Evolutionary conservation across 1,284 basidiomycete species (phyloP), one percentile per base, ranked within the genome.

Genomic region (Wallemia hederae): DNA sequence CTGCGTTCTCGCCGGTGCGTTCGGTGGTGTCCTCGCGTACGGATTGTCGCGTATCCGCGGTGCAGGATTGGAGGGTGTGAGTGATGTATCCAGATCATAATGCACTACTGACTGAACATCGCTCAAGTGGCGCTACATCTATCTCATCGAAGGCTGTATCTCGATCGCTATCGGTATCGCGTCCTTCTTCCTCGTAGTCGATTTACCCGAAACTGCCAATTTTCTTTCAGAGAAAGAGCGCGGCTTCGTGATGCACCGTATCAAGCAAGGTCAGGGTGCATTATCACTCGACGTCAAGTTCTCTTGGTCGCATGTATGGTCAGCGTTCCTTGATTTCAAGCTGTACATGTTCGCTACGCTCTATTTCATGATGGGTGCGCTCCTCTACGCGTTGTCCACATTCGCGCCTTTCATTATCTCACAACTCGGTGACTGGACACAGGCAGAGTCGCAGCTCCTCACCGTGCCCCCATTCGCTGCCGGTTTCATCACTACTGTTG

Each of bases 371-470:
- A 65, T 65, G 22, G 72, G 71, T 1, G 67, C 69, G 65, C 68
- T 69, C 27, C 67, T 73, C 61, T 73, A 72, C 69, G 67, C 66
- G 62, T 68, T 68, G 62, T 68, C 67, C n/a, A 67, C 72, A 55
- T 74, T 74, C 66, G 66, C 68, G 1, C 73, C 73, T 0, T 70
- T 72, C 7, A 72, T 74, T 63, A 69, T 74, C 55, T 63, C 67
- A 1, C 60, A 66, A 19, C 69, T 74, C n/a, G 73, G 72, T 49
- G 67, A 60, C 24, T 74, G 68, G 65, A 65, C 68, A 0, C 65
- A 65, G 0, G 62, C 71, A 2, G 70, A 73, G 62, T 70, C 72
- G 5, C 68, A 72, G 29, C 68, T 73, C 1, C 66, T 73, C 22
- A 68, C 68, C 29, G 70, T 70, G 5, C 72, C 73, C 58, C 71